Conservation (phyloP, 2,329 filamentous ascomycete genomes). For the Botrytis fragariae region DNA sequence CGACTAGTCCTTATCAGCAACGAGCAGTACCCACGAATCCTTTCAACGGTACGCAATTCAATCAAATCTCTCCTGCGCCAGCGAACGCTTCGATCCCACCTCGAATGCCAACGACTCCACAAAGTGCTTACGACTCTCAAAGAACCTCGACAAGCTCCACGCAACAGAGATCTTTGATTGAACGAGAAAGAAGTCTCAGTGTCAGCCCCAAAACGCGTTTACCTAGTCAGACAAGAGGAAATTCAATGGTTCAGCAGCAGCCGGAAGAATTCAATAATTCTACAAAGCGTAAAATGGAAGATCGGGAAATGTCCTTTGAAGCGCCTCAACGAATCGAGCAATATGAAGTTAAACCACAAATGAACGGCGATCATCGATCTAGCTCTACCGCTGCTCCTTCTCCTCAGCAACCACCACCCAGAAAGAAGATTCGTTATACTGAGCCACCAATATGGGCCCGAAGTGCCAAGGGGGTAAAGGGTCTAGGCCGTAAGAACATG, state of each 20-base stretch:
- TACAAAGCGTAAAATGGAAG: slow-evolving; percentile 36
- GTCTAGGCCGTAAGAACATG: slow-evolving; percentile 26
- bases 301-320: slow-evolving; percentile 30
- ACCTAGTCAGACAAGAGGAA: slow-evolving; percentile 33
- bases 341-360: slow-evolving; percentile 23
- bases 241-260: slow-evolving; percentile 23
- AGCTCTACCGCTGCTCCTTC: slow-evolving; percentile 25
- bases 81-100: slow-evolving; percentile 41
- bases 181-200: slow-evolving; percentile 69
- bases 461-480: slow-evolving; percentile 29
- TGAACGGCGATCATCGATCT: slow-evolving; percentile 30
- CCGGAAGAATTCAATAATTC: slow-evolving; percentile 29
- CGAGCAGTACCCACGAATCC: slow-evolving; percentile 39
- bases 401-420: slow-evolving; percentile 45
- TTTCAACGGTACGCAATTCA: slow-evolving; percentile 26
- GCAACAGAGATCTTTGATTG: slow-evolving; percentile 52
- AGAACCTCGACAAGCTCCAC: slow-evolving; percentile 44
- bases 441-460: slow-evolving; percentile 51
- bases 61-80: slow-evolving; percentile 40
- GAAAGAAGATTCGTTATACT: slow-evolving; percentile 50
- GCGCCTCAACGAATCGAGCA: slow-evolving; percentile 24
- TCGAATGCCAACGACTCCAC: slow-evolving; percentile 44
- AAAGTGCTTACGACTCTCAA: slow-evolving; percentile 47
- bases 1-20: slow-evolving; percentile 61
- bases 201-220: slow-evolving; percentile 75